Percentiles rank a stretch among this genome's conserved stretches.
Evolutionary conservation across 805 yeast species (phyloP).

Genomic region (Candida manassasensis): DNA sequence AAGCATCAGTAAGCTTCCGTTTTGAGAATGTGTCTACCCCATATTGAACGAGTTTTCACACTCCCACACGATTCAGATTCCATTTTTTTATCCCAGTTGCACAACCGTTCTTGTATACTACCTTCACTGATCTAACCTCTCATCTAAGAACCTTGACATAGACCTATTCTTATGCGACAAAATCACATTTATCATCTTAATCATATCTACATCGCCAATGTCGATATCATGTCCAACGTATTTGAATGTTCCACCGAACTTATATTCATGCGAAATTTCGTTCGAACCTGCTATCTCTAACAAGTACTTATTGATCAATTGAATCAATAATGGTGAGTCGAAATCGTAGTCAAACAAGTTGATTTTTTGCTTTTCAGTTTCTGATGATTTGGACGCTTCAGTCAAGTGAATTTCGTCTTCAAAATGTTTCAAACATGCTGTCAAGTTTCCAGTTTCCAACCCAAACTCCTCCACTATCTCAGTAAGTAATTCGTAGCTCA

Average conservation of each 20-base stretch:
- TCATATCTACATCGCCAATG: constrained; percentile 6
- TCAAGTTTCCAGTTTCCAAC: constrained; percentile 11
- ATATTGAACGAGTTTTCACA: too few relatives aligned
- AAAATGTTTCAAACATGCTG: constrained; percentile 15
- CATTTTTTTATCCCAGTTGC: too few relatives aligned
- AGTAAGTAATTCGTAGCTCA: constrained; percentile 16
- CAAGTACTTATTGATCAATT: constrained; percentile 28
- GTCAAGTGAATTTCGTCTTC: constrained; percentile 15
- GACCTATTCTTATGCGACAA: constrained; percentile 2
- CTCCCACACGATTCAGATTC: too few relatives aligned
- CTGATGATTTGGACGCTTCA: constrained; percentile 10
- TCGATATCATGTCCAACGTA: background rate
- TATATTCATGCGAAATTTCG: constrained; percentile 49
- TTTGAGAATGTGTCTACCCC: too few relatives aligned
- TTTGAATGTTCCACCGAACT: background rate
- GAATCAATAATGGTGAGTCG: constrained; percentile 22
- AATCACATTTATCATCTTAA: constrained; percentile 4
- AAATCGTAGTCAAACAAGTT: constrained; percentile 21
- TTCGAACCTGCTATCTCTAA: constrained; percentile 90
- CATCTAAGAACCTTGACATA: background rate
- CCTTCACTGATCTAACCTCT: background rate
- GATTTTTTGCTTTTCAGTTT: constrained; percentile 12
- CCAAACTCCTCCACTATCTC: constrained; percentile 5
- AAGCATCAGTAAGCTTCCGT: too few relatives aligned
- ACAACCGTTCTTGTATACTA: too few relatives aligned